phyloP scores from a whole-genome alignment of 1,284 basidiomycete genomes.

The Ceratobasidium sp. region DNA sequence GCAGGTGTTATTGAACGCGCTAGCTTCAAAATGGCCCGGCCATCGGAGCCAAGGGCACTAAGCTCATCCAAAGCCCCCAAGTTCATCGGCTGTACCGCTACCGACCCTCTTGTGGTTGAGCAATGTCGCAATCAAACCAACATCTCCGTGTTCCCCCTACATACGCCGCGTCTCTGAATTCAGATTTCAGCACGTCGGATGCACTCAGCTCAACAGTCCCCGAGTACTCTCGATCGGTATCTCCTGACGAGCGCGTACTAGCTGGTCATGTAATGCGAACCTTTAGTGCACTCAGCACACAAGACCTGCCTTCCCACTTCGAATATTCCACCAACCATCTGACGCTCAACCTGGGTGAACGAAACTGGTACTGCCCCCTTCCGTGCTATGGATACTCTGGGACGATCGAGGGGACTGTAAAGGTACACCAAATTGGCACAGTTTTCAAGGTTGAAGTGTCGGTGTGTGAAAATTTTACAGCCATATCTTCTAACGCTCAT shows the following conservation, averaged over 20 bases:
- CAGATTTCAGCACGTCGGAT: constrained; percentile 32
- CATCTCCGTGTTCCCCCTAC: constrained; percentile 27
- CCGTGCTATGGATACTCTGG: constrained; percentile 25
- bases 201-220: constrained; percentile 15
- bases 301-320: constrained; percentile 24
- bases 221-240: constrained; percentile 29
- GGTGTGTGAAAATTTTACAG: constrained; percentile 1
- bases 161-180: constrained; percentile 27
- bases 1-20: neutral
- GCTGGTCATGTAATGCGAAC: constrained; percentile 25
- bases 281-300: constrained; percentile 27
- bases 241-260: constrained; percentile 24
- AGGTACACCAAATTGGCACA: constrained; percentile 31
- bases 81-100: too few relatives aligned
- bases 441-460: constrained; percentile 29
- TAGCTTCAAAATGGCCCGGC: neutral
- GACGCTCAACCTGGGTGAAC: constrained; percentile 27
- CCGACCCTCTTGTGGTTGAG: neutral
- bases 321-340: constrained; percentile 21
- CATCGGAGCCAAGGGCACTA: neutral
- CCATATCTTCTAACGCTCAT: neutral
- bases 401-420: constrained; percentile 20
- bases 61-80: neutral
- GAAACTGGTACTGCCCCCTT: constrained; percentile 30
- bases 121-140: constrained; percentile 16